Evolutionary conservation across 371 early-diverging fungal species (phyloP).

Genomic region (Mortierella sp.): DNA sequence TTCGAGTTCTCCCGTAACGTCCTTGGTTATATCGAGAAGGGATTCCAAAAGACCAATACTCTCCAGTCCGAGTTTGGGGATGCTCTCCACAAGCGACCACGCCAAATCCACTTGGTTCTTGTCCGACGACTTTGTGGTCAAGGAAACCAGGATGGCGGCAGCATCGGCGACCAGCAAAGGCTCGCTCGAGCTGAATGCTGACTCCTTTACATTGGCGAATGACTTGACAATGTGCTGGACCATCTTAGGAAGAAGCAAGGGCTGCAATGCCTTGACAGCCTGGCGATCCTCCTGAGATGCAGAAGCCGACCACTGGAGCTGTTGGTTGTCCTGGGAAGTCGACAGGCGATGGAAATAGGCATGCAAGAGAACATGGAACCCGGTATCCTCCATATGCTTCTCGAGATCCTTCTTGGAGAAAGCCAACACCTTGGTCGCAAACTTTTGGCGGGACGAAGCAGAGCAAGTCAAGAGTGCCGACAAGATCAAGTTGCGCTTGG

Average conservation of each 20-base stretch:
- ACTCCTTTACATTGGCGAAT: slow-evolving; percentile 17
- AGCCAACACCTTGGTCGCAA: slow-evolving; percentile 10
- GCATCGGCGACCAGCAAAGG: slow-evolving; percentile 28
- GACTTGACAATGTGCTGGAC: slow-evolving; percentile 21
- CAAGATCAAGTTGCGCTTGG: slow-evolving; percentile 40
- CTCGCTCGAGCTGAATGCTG: slow-evolving; percentile 20
- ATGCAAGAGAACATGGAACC: slow-evolving; percentile 31
- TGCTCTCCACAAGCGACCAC: slow-evolving; percentile 39
- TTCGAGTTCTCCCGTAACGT: slow-evolving; percentile 13
- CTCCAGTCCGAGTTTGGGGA: slow-evolving; percentile 43
- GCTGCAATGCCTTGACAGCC: slow-evolving; percentile 18
- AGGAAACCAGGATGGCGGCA: slow-evolving; percentile 33
- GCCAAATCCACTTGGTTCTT: slow-evolving; percentile 28
- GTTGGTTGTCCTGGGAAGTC: neutral
- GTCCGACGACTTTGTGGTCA: slow-evolving; percentile 22
- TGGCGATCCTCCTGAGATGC: slow-evolving; percentile 23
- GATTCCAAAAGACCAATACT: slow-evolving; percentile 27
- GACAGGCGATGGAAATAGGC: slow-evolving; percentile 40
- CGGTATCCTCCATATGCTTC: slow-evolving; percentile 14
- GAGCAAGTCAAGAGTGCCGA: slow-evolving; percentile 42
- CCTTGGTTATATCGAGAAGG: slow-evolving; percentile 37
- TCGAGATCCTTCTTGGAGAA: slow-evolving; percentile 18
- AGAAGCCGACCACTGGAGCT: slow-evolving; percentile 38
- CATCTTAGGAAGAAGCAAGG: slow-evolving; percentile 27
- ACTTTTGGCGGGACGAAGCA: slow-evolving; percentile 33